Conservation (phyloP, 2,329 filamentous ascomycete genomes). For the Colletotrichum sansevieriae region DNA sequence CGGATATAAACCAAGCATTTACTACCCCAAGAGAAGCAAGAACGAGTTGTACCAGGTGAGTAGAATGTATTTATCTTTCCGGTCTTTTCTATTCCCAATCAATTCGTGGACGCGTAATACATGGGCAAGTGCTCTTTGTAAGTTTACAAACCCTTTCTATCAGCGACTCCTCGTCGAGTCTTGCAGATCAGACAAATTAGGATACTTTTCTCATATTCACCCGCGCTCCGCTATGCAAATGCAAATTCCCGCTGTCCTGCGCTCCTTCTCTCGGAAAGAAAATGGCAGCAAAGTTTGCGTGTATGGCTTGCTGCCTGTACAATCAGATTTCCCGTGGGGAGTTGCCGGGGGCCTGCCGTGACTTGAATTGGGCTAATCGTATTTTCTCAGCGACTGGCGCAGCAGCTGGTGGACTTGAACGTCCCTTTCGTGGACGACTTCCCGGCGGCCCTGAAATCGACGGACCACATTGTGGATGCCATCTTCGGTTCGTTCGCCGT, state of each 20-base stretch:
- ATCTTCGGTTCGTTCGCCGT: slow-evolving; percentile 79
- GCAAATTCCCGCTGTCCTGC: slow-evolving; percentile 18
- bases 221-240: slow-evolving; percentile 32
- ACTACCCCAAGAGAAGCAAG: slow-evolving; percentile 93
- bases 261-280: slow-evolving; percentile 31
- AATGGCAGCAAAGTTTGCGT: slow-evolving; percentile 19
- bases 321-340: neutral
- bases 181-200: neutral
- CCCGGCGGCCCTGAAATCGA: slow-evolving; percentile 69
- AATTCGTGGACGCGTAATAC: slow-evolving; percentile 19
- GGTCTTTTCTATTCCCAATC: slow-evolving; percentile 15
- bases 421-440: slow-evolving; percentile 91
- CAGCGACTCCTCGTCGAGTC: slow-evolving; percentile 30
- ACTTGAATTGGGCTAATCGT: slow-evolving; percentile 47
- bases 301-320: slow-evolving; percentile 15
- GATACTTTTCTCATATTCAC: slow-evolving; percentile 1
- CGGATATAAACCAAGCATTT: slow-evolving; percentile 89
- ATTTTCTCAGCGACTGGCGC: slow-evolving; percentile 76
- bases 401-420: slow-evolving; percentile 85
- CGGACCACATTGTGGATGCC: slow-evolving; percentile 89
- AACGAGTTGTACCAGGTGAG: slow-evolving; percentile 88
- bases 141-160: slow-evolving; percentile 25
- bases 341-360: slow-evolving; percentile 2
- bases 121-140: slow-evolving; percentile 15
- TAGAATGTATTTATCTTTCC: slow-evolving; percentile 25